Base-by-base conservation (phyloP, 257 asterid genomes). In the Scutellaria galericulata region DNA sequence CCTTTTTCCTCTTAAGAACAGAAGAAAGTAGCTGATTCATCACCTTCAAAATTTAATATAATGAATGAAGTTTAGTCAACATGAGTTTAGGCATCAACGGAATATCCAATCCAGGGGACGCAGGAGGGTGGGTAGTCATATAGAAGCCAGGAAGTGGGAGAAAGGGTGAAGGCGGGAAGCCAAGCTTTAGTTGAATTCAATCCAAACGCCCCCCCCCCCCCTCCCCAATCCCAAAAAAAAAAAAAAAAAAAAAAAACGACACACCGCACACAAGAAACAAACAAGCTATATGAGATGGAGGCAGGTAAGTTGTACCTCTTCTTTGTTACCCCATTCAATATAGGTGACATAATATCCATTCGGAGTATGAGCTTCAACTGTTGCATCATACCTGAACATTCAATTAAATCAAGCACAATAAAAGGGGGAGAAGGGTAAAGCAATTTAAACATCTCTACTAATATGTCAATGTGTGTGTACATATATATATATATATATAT, bases 321-420 rank as follows among this genome's bases (percentile, higher is more conserved):
- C 99, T 84, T 65, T 87, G 83, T 95, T 95, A 54, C 98, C 99
- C 97, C 97, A 95, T 67, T 80, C 98, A 77, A 86, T 82, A 77
- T 92, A 95, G 79, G 76, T 39, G 70, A 95, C 90, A 71, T 74
- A 78, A 78, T 92, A 95, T 15, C 99, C 99, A 78, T 87, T 95
- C 59, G 87, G 85, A 68, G 98, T 87, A 74, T 68, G 94, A 2
- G 90, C 88, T 78, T 92, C 96, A 71, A 95, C 57, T 78, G 90
- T 89, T 73, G 86, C 99, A 44, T 89, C 86, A 78, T 92, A 95
- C 99, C 99, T 95, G 89, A 75, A 86, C 60, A 83, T 58, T 87
- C 87, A 88, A 80, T 87, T 70, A 83, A 83, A 83, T 90, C 87
- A 92, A 83, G 78, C 82, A 81, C 74, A 70, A 71, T 77, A 55